phyloP scores from a whole-genome alignment of 176 grass and related monocot genomes.

The Rhynchospora tenuis region DNA sequence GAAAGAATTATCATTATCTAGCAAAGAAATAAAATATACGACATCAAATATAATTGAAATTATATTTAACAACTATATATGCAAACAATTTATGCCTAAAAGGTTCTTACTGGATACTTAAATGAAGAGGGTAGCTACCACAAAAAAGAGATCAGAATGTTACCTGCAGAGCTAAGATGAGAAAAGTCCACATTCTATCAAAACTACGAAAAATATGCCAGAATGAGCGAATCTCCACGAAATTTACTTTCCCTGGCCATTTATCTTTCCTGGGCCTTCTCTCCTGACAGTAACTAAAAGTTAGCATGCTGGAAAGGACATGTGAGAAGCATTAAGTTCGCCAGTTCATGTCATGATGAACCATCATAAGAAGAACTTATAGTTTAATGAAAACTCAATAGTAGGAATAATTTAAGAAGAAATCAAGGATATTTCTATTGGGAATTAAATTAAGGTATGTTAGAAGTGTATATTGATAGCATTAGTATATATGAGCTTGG shows the following conservation, averaged over 20 bases:
- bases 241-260: conserved; percentile 90
- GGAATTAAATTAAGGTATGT: neutral
- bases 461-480: neutral
- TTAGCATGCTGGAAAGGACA: conserved; percentile 10
- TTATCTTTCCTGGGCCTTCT: conserved; percentile 29
- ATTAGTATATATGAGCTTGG: neutral
- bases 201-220: conserved; percentile 99
- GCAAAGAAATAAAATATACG: conserved; percentile 3
- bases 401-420: too few relatives aligned
- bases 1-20: conserved; percentile 97
- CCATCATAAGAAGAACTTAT: neutral
- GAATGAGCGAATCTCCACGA: conserved; percentile 91
- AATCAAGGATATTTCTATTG: neutral
- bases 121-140: neutral
- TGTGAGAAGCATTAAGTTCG: neutral
- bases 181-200: conserved; percentile 92
- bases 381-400: neutral
- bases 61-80: neutral
- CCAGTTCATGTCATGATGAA: neutral
- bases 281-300: conserved; percentile 27
- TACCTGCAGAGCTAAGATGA: conserved; percentile 92
- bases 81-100: neutral
- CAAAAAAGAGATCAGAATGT: neutral
- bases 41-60: conserved; percentile 7
- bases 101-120: neutral